phyloP scores from a whole-genome alignment of 768 basidiomycete species.

The Agaricus subrufescens region DNA sequence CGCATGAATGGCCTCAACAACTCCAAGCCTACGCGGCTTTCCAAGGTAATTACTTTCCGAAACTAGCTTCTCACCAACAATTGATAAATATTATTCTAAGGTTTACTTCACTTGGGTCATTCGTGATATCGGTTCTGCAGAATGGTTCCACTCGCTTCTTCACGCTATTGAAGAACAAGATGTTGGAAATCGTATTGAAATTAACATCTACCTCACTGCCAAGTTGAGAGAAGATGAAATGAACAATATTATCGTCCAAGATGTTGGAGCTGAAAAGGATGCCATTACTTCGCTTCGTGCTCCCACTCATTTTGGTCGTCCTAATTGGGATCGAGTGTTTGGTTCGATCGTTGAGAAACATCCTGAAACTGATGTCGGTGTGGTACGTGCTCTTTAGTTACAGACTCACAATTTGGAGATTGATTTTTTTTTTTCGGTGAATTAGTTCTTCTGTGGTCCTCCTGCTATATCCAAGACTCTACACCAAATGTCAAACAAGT shows the following conservation, averaged over 20 bases:
- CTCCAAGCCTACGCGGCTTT: slow-evolving; percentile 73
- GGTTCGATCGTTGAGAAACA: slow-evolving; percentile 75
- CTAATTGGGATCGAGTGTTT: slow-evolving; percentile 81
- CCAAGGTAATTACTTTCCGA: slow-evolving; percentile 48
- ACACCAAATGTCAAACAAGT: slow-evolving; percentile 81
- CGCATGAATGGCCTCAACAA: slow-evolving; percentile 85
- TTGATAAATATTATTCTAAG: slow-evolving; percentile 18
- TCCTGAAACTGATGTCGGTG: slow-evolving; percentile 84
- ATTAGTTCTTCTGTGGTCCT: slow-evolving; percentile 85
- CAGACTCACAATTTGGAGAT: neutral
- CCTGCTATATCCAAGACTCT: slow-evolving; percentile 62
- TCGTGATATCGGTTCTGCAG: slow-evolving; percentile 83
- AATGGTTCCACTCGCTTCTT: slow-evolving; percentile 93
- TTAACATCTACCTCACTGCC: slow-evolving; percentile 90
- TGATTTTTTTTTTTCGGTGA: neutral
- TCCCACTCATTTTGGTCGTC: slow-evolving; percentile 90
- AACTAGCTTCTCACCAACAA: neutral
- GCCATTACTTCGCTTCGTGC: slow-evolving; percentile 85
- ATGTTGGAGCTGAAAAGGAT: slow-evolving; percentile 91
- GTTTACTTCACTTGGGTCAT: slow-evolving; percentile 96
- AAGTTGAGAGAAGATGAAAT: slow-evolving; percentile 90
- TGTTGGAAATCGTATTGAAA: slow-evolving; percentile 79
- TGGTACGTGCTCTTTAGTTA: slow-evolving; percentile 40
- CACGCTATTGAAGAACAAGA: slow-evolving; percentile 95
- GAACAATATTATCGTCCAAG: slow-evolving; percentile 90